Base-by-base conservation (phyloP, 169 alveolate species). In the Theileria luwenshuni region DNA sequence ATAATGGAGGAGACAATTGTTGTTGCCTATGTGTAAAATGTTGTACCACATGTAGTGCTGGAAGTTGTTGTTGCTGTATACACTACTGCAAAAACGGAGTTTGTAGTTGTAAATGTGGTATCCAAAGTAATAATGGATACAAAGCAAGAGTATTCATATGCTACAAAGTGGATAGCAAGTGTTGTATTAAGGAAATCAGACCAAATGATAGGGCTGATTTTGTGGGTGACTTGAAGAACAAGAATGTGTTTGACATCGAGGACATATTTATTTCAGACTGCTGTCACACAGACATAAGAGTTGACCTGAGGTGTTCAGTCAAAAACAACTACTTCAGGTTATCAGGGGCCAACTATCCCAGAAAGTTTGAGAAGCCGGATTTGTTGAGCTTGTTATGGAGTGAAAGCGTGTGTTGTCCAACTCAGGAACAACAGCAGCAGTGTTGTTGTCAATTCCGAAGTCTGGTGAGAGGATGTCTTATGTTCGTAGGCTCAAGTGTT, bases 251-350 rank as follows among this genome's bases (percentile, higher is more conserved):
- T 67, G 75, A 67, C 32, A 67, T 67, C 13, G 2, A 2, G 17
- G 1, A 8, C 15, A 54, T 67, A 15, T 17, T 25, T 3, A 25
- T 33, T 19, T 5, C 21, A 2, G 49, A 51, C 33, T 67, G 75
- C 42, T 67, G 75, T 8, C 75, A 67, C 27, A 42, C 7, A 10
- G 75, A 51, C 41, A 8, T 67, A 32, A 1, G 7, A 17, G 71
- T 67, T 13, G 64, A 67, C 43, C 30, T 67, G 43, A n/a, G 25
- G 13, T 67, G 75, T 21, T 13, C 48, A 8, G 3, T 49, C 54
- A 67, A 33, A 21, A 49, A 67, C 32, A 49, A 32, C 69, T 67
- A 13, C 8, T 67, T 19, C 45, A 32, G 75, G 21, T 48, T 67
- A 2, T 19, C 69, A 3, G 75, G 59, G 27, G 32, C 45, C 32